Evolutionary conservation across 75 land plant genomes (phyloP).

Genomic region (Pinus taeda): DNA sequence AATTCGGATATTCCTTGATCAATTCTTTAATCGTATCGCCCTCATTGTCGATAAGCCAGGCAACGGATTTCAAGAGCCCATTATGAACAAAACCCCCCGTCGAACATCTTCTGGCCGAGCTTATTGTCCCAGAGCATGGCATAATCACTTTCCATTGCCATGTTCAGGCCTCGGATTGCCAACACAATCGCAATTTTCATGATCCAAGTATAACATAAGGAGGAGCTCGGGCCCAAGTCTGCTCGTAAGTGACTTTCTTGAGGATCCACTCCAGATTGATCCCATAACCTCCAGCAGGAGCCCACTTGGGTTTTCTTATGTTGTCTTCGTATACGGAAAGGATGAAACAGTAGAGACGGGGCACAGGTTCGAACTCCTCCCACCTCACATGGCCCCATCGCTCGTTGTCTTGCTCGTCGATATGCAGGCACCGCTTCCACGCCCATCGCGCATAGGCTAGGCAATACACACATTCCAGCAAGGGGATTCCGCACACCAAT

Average conservation of each 20-base stretch:
- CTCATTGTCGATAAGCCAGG: conserved; percentile 27
- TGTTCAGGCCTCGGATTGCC: conserved; percentile 45
- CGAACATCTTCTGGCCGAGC: conserved; percentile 31
- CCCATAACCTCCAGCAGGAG: conserved; percentile 29
- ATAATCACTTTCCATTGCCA: conserved; percentile 32
- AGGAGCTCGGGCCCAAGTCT: conserved; percentile 23
- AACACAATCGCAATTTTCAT: conserved; percentile 29
- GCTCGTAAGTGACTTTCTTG: conserved; percentile 1
- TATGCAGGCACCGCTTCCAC: conserved; percentile 27
- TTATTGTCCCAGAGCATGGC: conserved; percentile 32
- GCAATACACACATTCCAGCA: conserved; percentile 23
- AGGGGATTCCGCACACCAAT: conserved; percentile 12
- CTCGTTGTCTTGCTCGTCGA: conserved; percentile 18
- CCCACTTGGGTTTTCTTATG: conserved; percentile 23
- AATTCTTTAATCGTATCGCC: conserved; percentile 12
- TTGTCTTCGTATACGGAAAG: conserved; percentile 35
- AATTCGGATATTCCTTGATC: conserved; percentile 38
- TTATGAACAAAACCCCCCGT: conserved; percentile 56
- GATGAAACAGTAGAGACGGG: conserved; percentile 21
- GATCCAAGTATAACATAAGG: conserved; percentile 49
- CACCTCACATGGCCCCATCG: conserved; percentile 13
- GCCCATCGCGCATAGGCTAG: conserved; percentile 32
- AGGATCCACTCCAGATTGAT: conserved; percentile 5
- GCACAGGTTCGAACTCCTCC: conserved; percentile 32
- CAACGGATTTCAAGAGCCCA: conserved; percentile 34